Base-by-base conservation (phyloP, 352 stramenopile species). In the Pythium guiyangense region DNA sequence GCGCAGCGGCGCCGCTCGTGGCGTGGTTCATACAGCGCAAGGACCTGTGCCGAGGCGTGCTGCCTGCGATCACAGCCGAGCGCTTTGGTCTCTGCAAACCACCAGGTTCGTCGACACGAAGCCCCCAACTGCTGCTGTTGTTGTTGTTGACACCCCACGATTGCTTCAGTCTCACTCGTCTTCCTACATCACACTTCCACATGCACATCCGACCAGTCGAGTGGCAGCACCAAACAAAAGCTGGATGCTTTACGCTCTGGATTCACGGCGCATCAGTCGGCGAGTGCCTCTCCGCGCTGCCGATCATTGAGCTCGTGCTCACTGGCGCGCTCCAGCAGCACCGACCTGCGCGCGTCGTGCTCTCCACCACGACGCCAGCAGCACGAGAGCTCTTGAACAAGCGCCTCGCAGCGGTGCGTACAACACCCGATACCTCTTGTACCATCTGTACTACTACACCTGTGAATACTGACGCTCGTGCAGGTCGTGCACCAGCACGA, bases 261-360 rank as follows among this genome's bases (percentile, higher is more conserved):
- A 84, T 92, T 63, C 82, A 92, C 51, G 77, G 77, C 17, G 82
- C 82, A 12, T 92, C 82, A 0, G 77, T 90, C 27, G 82, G 82
- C 11, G 82, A 92, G 60, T 89, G 77, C 54, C 59, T 92, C 31
- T 89, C 77, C 8, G 79, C 67, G 40, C 60, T 92, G 25, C 79
- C 82, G 8, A 49, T 92, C 22, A 71, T 92, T 56, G 69, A 85
- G 34, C 65, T 84, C 47, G 64, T 71, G 26, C 56, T 87, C 40
- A 69, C 69, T 18, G 49, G 67, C n/a, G 50, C 54, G 11, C 69
- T 55, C 40, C 27, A 45, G 1, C 63, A 34, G 10, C 27, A 47
- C 18, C n/a, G 2, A 51, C 60, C 39, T 60, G 27, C 60, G 34
- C 70, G 77, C 3, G 77, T 92, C 34, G 52, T 92, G 45, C 18